Base-by-base conservation (phyloP, 2,329 filamentous ascomycete species). In the Talaromyces sp. region DNA sequence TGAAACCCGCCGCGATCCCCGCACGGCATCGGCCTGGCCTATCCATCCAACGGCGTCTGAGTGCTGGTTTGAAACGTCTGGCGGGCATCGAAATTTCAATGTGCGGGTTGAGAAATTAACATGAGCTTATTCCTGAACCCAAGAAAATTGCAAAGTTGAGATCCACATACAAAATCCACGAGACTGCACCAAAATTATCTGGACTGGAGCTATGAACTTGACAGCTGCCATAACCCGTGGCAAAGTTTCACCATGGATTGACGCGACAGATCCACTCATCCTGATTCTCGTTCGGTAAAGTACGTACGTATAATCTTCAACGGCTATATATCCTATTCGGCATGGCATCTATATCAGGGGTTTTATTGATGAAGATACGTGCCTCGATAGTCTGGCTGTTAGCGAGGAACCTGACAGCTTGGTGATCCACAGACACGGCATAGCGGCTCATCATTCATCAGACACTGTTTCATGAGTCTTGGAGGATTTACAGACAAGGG, bases 241-340 rank as follows among this genome's bases (percentile, higher is more conserved):
- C 22, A 22, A 22, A 22, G 22, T 54, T 54, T 54, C 50, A 54
- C 50, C 31, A 14, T 37, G 8, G 14, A 22, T 6, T 13, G 27
- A 31, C 35, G 11, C 3, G 9, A 13, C 13, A 13, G 35, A 37
- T 31, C 27, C 27, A 19, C 48, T 19, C 11, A 16, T 27, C 27
- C 33, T 22, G 10, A 9, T 19, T 37, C 31, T 11, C 31, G 16
- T 19, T 33, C 27, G 16, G 16, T 19, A 33, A 27, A n/a, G 27
- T 31, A 6, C 27, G 1, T 31, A 7, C 2, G 7, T 56, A 56
- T 37, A 19, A 19, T 9, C 9, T 56, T 37, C 31, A 56, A 56
- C 50, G 50, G 50, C 31, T n/a, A 56, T 56, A 56, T 56, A 56
- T 22, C 50, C 31, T 56, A 56, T 56, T 56, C n/a, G 33, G 50